Base-by-base conservation (phyloP, 805 yeast species). In the Schwanniomyces sp. region DNA sequence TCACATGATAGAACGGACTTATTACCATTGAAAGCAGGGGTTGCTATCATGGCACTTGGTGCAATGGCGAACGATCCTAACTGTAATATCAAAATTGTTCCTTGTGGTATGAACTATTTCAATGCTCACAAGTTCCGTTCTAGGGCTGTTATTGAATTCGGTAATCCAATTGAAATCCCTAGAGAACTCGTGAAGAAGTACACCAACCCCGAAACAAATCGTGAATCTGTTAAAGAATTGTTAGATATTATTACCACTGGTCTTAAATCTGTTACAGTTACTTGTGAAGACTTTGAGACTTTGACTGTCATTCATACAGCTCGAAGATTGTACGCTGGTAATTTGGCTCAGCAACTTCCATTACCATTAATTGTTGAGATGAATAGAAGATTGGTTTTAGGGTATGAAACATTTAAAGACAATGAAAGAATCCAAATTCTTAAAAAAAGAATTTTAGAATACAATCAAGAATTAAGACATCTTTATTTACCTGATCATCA, bases 21-120 rank as follows among this genome's bases (percentile, higher is more conserved):
- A 55, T 75, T 92, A 43, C 99, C 99, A 0, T 73, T 92, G 55
- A 92, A 94, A 63, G 97, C 98, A 1, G 99, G 99, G 52, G 97
- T 94, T 7, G 97, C 97, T 2, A 87, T 92, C 47, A 94, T 92
- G 98, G 99, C 98, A 0, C 74, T 94, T 27, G 99, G 98, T 7
- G 94, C 98, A 8, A 81, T 91, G 82, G 87, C 84, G 21, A 76
- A 81, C 50, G 80, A 88, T 56, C 90, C 94, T 0, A 78, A 80
- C 40, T 82, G 87, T 50, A 84, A 85, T 47, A 92, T 92, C 4
- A 84, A 85, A 57, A 89, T 92, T 55, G 96, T 94, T 11, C 98
- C 98, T 4, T 91, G 96, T 63, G 99, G 99, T 37, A 86, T 94
- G 92, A 92, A 92, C 68, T 92, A 92, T 68, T 92, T 92, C 78